Conservation (phyloP, 1,139 yeast species). For the Geotrichum europaeum region DNA sequence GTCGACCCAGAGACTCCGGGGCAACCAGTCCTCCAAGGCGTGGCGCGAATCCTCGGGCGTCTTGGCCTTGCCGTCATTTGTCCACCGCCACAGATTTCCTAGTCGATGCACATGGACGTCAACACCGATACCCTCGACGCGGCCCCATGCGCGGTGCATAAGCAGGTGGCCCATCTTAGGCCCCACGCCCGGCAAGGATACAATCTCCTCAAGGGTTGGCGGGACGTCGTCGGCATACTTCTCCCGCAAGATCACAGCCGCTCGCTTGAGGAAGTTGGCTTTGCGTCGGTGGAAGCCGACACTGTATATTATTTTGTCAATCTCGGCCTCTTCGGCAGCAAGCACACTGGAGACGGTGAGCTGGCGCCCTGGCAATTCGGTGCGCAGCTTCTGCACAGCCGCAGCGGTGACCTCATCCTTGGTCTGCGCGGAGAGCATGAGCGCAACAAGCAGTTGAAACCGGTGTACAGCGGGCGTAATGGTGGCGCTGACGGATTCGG, state of each 20-base stretch:
- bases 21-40: conserved; percentile 69
- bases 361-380: conserved; percentile 29
- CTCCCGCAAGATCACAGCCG: conserved; percentile 50
- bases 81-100: conserved; percentile 81
- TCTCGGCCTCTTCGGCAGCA: conserved; percentile 47
- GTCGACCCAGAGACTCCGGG: conserved; percentile 68
- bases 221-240: conserved; percentile 57
- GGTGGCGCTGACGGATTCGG: conserved; percentile 34
- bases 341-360: conserved; percentile 38
- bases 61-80: conserved; percentile 26
- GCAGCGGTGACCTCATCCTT: conserved; percentile 78
- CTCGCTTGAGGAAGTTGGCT: conserved; percentile 59
- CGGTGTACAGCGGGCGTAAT: conserved; percentile 43
- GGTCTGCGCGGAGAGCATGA: conserved; percentile 89
- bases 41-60: conserved; percentile 69
- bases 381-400: conserved; percentile 61
- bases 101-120: conserved; percentile 88
- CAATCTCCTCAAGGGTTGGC: conserved; percentile 56
- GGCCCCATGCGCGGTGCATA: conserved; percentile 74
- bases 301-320: conserved; percentile 62
- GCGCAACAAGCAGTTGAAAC: conserved; percentile 67
- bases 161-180: conserved; percentile 90
- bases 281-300: conserved; percentile 88
- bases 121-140: conserved; percentile 78
- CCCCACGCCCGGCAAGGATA: conserved; percentile 83